Conservation (phyloP, 305 asterid species). For the Nicotiana rustica region DNA sequence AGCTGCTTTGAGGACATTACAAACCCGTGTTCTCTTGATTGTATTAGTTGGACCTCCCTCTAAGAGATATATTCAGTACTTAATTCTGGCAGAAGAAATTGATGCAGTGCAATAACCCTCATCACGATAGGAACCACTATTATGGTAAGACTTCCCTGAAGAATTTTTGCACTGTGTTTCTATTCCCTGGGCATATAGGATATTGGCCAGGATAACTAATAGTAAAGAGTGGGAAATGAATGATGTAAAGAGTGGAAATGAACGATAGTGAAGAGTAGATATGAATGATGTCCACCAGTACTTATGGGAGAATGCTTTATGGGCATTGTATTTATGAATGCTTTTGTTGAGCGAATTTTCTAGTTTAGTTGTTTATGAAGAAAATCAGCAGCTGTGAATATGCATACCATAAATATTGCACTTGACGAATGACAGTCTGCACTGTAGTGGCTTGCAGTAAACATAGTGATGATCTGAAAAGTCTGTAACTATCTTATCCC, state of each 20-base stretch:
- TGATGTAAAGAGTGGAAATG: conserved; percentile 16
- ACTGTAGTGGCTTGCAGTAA: neutral
- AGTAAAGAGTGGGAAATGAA: conserved; percentile 18
- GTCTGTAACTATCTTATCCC: neutral
- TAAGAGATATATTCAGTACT: neutral
- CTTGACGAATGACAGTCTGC: neutral
- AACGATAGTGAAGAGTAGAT: neutral
- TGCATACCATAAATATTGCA: conserved; percentile 7
- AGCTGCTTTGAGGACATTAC: conserved; percentile 28
- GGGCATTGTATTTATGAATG: neutral
- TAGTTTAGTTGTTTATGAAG: neutral
- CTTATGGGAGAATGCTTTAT: neutral
- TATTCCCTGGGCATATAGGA: conserved; percentile 22
- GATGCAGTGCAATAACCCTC: neutral
- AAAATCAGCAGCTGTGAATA: conserved; percentile 20
- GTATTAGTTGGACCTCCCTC: conserved; percentile 2
- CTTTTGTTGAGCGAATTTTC: neutral
- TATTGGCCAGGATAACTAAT: conserved; percentile 1
- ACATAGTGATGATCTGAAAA: neutral
- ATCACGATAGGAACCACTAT: conserved; percentile 7
- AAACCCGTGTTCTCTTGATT: conserved; percentile 25
- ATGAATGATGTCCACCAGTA: neutral
- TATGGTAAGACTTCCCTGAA: neutral
- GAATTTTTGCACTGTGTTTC: neutral
- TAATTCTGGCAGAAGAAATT: conserved; percentile 3